Percentiles rank a stretch among this genome's conserved stretches.
Evolutionary conservation across 495 filamentous ascomycete genomes (phyloP).

Genomic region (Lophiotrema nucula): DNA sequence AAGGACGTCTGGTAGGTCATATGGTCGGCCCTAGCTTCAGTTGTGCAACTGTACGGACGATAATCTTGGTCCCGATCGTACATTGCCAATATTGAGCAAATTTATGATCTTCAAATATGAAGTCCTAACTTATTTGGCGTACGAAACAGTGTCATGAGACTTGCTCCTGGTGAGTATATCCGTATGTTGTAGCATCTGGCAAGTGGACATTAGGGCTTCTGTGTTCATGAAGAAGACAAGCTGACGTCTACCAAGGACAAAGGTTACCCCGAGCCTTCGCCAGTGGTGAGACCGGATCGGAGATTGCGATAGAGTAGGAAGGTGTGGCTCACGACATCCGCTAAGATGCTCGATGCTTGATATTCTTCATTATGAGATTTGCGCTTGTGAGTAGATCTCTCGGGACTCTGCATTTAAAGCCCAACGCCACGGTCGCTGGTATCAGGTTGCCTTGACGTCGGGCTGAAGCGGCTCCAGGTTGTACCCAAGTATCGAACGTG

Average conservation of each 20-base stretch:
- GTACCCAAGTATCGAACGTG: slow-evolving; percentile 6
- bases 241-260: too few relatives aligned
- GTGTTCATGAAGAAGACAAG: too few relatives aligned
- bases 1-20: slow-evolving; percentile 5
- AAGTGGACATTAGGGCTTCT: too few relatives aligned
- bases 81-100: slow-evolving; percentile 10
- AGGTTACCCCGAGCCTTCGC: too few relatives aligned
- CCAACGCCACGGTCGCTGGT: slow-evolving; percentile 20
- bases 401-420: too few relatives aligned
- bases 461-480: slow-evolving; percentile 5
- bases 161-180: background rate
- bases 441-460: slow-evolving; percentile 13
- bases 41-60: slow-evolving; percentile 12
- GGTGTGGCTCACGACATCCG: too few relatives aligned
- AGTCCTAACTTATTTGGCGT: slow-evolving; percentile 10
- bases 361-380: too few relatives aligned
- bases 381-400: too few relatives aligned
- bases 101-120: background rate
- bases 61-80: slow-evolving; percentile 10
- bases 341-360: too few relatives aligned
- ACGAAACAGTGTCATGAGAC: slow-evolving; percentile 14
- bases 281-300: too few relatives aligned
- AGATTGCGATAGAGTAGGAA: too few relatives aligned
- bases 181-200: slow-evolving; percentile 10
- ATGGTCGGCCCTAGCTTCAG: slow-evolving; percentile 11